Conservation (phyloP, 169 alveolate species). For the Eimeria maxima region DNA sequence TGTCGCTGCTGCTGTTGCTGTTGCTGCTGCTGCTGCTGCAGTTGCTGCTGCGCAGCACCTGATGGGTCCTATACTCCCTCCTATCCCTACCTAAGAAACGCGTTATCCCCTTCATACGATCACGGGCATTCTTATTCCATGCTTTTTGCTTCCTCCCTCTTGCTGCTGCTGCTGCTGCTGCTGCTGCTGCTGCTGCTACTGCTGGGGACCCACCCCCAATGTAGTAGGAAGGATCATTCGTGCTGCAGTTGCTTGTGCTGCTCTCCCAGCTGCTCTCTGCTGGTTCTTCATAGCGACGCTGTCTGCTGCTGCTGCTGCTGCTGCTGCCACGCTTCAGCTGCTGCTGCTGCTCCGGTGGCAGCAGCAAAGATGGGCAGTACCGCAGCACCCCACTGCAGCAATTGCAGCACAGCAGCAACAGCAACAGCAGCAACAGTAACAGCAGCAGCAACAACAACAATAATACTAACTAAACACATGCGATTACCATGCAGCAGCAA, state of each 20-base stretch:
- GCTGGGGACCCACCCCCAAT: neutral
- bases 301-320: slow-evolving; percentile 22
- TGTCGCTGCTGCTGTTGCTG: slow-evolving; percentile 29
- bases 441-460: neutral
- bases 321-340: neutral
- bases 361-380: slow-evolving; percentile 9
- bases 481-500: neutral
- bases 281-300: neutral
- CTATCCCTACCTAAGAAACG: neutral
- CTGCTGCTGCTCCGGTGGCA: slow-evolving; percentile 10
- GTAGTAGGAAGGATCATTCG: neutral
- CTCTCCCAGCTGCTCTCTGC: slow-evolving; percentile 29
- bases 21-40: slow-evolving; percentile 46
- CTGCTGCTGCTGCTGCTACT: slow-evolving; percentile 35
- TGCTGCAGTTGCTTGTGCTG: slow-evolving; percentile 45
- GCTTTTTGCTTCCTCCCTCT: neutral
- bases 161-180: slow-evolving; percentile 28
- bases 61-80: slow-evolving; percentile 1
- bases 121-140: neutral
- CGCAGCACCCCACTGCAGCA: slow-evolving; percentile 21
- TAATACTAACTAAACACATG: neutral
- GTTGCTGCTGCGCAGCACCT: neutral
- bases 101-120: neutral
- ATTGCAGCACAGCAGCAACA: neutral
- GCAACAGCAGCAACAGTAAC: neutral